Conservation (phyloP, 2,329 filamentous ascomycete species). For the Endocalyx cinctus region DNA sequence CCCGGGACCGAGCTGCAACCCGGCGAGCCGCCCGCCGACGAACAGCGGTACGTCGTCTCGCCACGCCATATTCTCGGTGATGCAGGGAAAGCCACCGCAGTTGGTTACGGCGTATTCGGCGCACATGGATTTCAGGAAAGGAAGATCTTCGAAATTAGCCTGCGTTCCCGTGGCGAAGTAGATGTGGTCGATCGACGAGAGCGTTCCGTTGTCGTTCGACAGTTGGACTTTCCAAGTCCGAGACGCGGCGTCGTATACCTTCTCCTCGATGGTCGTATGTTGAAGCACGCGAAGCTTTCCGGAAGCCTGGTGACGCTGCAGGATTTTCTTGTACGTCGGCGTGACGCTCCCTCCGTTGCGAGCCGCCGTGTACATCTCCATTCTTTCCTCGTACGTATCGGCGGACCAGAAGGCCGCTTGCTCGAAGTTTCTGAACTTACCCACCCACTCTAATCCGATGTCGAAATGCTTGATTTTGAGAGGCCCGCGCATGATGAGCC, state of each 20-base stretch:
- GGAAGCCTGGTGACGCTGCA: constrained; percentile 53
- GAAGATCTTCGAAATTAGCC: constrained; percentile 56
- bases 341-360: constrained; percentile 75
- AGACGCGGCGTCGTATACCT: constrained; percentile 41
- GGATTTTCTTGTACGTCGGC: constrained; percentile 60
- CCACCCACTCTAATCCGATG: constrained; percentile 72
- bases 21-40: constrained; percentile 63
- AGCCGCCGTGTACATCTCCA: constrained; percentile 60
- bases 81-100: constrained; percentile 63
- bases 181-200: constrained; percentile 60
- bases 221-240: constrained; percentile 39
- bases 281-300: constrained; percentile 52
- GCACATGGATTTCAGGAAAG: constrained; percentile 57
- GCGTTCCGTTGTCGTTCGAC: constrained; percentile 39
- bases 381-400: constrained; percentile 64
- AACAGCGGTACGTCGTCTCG: constrained; percentile 67
- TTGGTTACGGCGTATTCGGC: constrained; percentile 56
- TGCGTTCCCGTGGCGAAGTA: constrained; percentile 73
- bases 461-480: constrained; percentile 71
- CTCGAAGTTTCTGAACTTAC: constrained; percentile 74
- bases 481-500: constrained; percentile 61
- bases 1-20: constrained; percentile 64
- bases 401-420: constrained; percentile 75
- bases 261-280: constrained; percentile 50
- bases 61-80: constrained; percentile 77